These are phyloP conservation scores for Syzygium oleosum DNA, from an alignment of 345 rosid genomes.

Conservation along the genomic window DNA sequence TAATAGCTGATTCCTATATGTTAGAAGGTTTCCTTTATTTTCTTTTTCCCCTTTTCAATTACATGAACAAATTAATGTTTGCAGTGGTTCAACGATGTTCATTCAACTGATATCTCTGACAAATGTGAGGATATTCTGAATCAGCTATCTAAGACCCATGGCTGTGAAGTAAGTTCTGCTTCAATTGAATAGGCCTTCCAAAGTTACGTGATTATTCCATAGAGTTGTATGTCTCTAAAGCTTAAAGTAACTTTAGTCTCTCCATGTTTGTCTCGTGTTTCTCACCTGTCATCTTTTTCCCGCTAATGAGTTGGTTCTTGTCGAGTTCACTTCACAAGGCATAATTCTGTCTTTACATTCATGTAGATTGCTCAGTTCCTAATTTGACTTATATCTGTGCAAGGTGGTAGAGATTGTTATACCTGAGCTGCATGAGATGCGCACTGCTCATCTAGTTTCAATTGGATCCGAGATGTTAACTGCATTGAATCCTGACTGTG, in stretches of 20 bases:
- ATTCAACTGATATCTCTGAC: constrained; percentile 60
- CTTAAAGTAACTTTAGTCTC: neutral
- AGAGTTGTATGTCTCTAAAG: neutral
- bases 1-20: constrained; percentile 4
- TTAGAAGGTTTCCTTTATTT: neutral
- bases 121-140: constrained; percentile 64
- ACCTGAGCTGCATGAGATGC: constrained; percentile 84
- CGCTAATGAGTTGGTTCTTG: neutral
- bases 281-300: neutral
- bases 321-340: neutral
- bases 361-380: neutral
- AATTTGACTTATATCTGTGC: constrained; percentile 3
- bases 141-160: constrained; percentile 50
- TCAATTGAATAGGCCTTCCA: neutral
- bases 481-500: constrained; percentile 43
- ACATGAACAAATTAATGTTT: neutral
- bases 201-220: neutral
- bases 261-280: neutral
- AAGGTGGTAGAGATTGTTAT: constrained; percentile 71
- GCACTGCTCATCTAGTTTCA: constrained; percentile 63
- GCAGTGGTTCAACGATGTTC: constrained; percentile 93
- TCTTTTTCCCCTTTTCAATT: constrained; percentile 5
- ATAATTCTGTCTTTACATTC: neutral
- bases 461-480: constrained; percentile 47
- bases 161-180: constrained; percentile 54